phyloP scores from a whole-genome alignment of 352 stramenopile species.

The Globisporangium cystogenes region DNA sequence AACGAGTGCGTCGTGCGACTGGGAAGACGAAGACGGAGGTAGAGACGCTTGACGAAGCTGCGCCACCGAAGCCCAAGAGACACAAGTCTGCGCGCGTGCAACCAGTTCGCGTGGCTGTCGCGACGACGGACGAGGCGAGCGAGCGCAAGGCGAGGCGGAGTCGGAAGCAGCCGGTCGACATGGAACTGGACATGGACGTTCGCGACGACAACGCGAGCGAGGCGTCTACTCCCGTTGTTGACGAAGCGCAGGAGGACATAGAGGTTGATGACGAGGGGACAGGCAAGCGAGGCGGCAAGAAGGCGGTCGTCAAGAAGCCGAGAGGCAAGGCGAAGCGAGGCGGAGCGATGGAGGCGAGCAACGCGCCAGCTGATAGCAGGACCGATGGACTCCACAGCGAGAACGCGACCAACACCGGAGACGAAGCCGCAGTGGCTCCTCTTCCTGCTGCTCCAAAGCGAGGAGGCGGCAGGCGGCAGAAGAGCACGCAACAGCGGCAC shows the following conservation, averaged over 20 bases:
- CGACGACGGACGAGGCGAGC: slow-evolving; percentile 42
- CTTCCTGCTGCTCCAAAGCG: too few species aligned
- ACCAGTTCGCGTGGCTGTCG: slow-evolving; percentile 37
- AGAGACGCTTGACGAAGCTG: too few species aligned
- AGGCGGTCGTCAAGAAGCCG: background rate
- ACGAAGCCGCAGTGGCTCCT: background rate
- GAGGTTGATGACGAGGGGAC: slow-evolving; percentile 12
- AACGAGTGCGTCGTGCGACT: background rate
- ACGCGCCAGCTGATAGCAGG: background rate
- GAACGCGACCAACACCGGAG: background rate
- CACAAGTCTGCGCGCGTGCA: background rate
- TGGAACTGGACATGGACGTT: slow-evolving; percentile 57
- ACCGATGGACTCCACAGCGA: background rate
- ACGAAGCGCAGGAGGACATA: slow-evolving; percentile 6
- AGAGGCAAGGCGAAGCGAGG: background rate
- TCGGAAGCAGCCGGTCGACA: slow-evolving; percentile 31
- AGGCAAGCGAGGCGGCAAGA: background rate
- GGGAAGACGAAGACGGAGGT: too few species aligned
- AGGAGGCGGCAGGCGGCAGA: background rate
- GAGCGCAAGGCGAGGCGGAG: slow-evolving; percentile 30
- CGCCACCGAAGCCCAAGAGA: background rate
- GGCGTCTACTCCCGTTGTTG: slow-evolving; percentile 5
- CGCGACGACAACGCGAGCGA: slow-evolving; percentile 10
- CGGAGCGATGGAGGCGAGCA: background rate
- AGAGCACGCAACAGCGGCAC: background rate